A percentile compares a stretch with the other conserved stretches of the same genome.
Conservation (phyloP, 192 early-diverging fungal species). For the Coemansia reversa region DNA sequence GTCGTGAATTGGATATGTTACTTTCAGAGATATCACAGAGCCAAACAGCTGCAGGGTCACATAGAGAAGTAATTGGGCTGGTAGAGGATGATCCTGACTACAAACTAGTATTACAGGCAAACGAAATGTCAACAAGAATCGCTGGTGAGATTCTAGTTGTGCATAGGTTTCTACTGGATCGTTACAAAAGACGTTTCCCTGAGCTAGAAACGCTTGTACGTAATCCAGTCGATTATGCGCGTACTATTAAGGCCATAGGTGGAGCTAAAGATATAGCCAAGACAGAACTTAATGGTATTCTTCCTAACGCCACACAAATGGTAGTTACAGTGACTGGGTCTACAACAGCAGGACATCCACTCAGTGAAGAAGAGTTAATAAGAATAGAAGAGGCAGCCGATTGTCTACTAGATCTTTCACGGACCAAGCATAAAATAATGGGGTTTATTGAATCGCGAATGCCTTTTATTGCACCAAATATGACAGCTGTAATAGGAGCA, state of each 20-base stretch:
- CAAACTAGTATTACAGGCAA: slow-evolving; percentile 79
- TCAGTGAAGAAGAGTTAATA: slow-evolving; percentile 62
- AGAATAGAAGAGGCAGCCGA: slow-evolving; percentile 78
- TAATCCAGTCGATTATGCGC: slow-evolving; percentile 85
- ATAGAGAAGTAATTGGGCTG: slow-evolving; percentile 19
- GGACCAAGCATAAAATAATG: slow-evolving; percentile 63
- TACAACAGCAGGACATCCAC: slow-evolving; percentile 70
- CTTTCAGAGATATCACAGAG: slow-evolving; percentile 55
- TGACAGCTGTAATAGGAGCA: slow-evolving; percentile 82
- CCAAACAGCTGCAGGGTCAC: background rate
- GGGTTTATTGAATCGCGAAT: slow-evolving; percentile 91
- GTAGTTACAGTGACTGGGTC: slow-evolving; percentile 88
- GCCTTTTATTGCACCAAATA: slow-evolving; percentile 91
- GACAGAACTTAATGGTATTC: slow-evolving; percentile 72
- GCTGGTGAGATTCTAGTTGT: slow-evolving; percentile 86
- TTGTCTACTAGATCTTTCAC: slow-evolving; percentile 65
- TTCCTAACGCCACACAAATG: slow-evolving; percentile 85
- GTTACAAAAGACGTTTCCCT: slow-evolving; percentile 85
- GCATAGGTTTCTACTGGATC: slow-evolving; percentile 75
- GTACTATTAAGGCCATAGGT: slow-evolving; percentile 79
- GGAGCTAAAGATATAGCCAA: slow-evolving; percentile 78
- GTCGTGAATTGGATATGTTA: slow-evolving; percentile 60
- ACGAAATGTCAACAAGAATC: slow-evolving; percentile 79
- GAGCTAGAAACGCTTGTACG: slow-evolving; percentile 90
- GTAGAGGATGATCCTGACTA: slow-evolving; percentile 84